phyloP scores from a whole-genome alignment of 176 grass and related monocot genomes.

The Carex cristatella region DNA sequence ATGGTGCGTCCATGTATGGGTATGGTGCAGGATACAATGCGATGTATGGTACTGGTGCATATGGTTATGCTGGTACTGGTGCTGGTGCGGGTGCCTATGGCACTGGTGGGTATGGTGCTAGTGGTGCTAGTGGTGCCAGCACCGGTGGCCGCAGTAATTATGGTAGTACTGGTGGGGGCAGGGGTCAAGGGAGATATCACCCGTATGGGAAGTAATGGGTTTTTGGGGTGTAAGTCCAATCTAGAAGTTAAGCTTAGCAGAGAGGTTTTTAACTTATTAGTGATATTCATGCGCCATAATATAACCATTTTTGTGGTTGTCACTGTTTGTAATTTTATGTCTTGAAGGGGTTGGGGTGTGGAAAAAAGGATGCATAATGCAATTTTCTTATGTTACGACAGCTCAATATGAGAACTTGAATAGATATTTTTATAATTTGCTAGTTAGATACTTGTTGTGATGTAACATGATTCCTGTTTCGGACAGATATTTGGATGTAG shows the following conservation, averaged over 20 bases:
- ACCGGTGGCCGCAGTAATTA: conserved; percentile 36
- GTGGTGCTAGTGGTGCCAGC: conserved; percentile 24
- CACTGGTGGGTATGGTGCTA: conserved; percentile 38
- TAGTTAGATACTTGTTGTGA: conserved; percentile 12
- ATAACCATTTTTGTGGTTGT: conserved; percentile 17
- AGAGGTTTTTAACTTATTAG: conserved; percentile 13
- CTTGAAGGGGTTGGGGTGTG: not conserved
- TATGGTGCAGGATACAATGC: conserved; percentile 4
- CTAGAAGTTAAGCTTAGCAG: not conserved
- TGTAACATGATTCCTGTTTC: not conserved
- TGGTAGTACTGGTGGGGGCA: conserved; percentile 39
- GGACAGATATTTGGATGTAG: not conserved
- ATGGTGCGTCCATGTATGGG: conserved; percentile 75
- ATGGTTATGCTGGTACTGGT: conserved; percentile 8
- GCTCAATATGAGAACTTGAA: not conserved
- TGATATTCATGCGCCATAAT: conserved; percentile 15
- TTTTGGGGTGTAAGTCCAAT: not conserved
- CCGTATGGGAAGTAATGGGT: conserved; percentile 50
- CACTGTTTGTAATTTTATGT: conserved; percentile 19
- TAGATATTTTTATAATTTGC: conserved; percentile 12
- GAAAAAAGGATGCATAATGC: conserved; percentile 1
- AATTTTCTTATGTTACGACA: conserved; percentile 11
- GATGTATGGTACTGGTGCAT: conserved; percentile 26
- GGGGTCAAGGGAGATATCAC: conserved; percentile 68
- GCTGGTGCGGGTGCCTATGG: conserved; percentile 31